Base-by-base conservation (phyloP, 352 stramenopile genomes). In the Blastocystis sp. region DNA sequence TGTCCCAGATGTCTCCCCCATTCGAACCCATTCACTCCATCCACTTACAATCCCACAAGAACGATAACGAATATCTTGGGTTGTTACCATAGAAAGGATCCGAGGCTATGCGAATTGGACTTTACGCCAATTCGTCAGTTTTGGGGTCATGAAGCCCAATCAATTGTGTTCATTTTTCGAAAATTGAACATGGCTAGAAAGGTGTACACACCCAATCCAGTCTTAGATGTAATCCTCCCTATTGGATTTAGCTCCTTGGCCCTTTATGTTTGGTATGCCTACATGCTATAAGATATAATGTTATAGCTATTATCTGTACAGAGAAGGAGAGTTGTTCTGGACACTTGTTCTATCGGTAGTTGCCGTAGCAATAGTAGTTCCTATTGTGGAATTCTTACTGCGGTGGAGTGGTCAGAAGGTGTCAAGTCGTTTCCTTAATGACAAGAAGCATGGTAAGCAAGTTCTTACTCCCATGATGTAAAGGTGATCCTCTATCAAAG, bases 401-500 rank as follows among this genome's bases (percentile, higher is more conserved):
- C n/a, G 35, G 6, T 16, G 27, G 5, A 46, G 16, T 37, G 71
- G 71, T 16, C 63, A 24, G 27, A 65, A 32, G 29, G 6, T 83
- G 9, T 83, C 71, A 19, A 52, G 49, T n/a, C 32, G 19, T 12
- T 83, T 35, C 21, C 27, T 83, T 19, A 83, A 46, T 51, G 71
- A 83, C 39, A 42, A 66, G 16, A 57, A 42, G 16, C 71, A 83
- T 51, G 46, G 71, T 83, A 35, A 46, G 39, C 3, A 24, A 21
- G 11, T 21, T 66, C 1, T 3, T 32, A n/a, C 32, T 12, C 27
- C 9, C 24, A 9, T 24, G 7, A 75, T 4, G 4, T 27, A 14
- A 75, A 87, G 77, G 51, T 43, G 77, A 87, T 77, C 77, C 77
- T 63, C 77, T 87, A 2, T 87, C 77, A 21, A 71, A 87, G 35